Conservation (phyloP, 805 yeast genomes). For the Starmera pachycereana region DNA sequence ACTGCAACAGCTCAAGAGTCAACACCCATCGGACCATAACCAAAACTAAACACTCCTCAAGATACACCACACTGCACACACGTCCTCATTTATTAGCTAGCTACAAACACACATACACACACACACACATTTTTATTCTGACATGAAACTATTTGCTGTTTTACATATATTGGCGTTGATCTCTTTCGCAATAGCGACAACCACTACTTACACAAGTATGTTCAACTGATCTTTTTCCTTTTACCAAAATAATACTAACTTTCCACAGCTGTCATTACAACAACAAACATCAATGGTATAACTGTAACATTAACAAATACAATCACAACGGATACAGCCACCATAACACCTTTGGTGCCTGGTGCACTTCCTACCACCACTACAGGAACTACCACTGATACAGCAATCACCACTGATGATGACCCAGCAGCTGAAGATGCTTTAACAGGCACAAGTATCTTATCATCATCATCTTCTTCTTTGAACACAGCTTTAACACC, state of each 20-base stretch:
- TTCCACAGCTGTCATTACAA: conserved; percentile 1
- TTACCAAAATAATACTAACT: neutral
- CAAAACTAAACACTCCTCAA: too few relatives aligned
- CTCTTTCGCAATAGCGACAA: neutral
- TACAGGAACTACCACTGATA: neutral
- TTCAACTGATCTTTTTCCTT: neutral
- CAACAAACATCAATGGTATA: conserved; percentile 3
- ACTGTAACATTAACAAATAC: neutral
- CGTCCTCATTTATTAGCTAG: too few relatives aligned
- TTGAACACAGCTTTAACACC: neutral
- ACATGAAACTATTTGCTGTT: too few relatives aligned
- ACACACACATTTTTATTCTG: too few relatives aligned
- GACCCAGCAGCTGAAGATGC: too few relatives aligned
- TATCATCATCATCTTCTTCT: too few relatives aligned
- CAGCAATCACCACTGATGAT: neutral
- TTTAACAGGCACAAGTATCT: neutral
- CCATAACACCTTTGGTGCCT: neutral
- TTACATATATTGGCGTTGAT: too few relatives aligned
- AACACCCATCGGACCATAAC: too few relatives aligned
- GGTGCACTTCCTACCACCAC: neutral
- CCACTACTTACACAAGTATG: neutral
- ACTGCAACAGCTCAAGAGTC: too few relatives aligned
- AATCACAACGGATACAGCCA: neutral
- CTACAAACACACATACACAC: too few relatives aligned
- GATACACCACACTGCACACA: too few relatives aligned